phyloP scores from a whole-genome alignment of 495 filamentous ascomycete species.

The Neurospora sp. region DNA sequence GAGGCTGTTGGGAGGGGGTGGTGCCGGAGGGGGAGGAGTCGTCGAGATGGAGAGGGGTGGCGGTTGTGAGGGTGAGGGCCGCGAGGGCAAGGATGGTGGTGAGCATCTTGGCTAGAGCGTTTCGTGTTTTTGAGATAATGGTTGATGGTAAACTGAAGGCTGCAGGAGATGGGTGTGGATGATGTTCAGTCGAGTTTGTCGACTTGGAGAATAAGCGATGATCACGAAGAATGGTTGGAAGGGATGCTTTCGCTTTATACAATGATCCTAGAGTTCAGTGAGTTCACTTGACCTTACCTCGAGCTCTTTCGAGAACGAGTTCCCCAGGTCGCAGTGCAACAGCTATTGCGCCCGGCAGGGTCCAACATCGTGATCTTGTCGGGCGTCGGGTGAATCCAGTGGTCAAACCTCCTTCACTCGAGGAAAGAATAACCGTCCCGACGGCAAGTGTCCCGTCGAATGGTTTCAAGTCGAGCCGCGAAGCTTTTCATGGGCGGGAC shows the following conservation, averaged over 20 bases:
- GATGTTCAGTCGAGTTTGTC: too few species aligned
- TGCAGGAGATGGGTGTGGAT: too few species aligned
- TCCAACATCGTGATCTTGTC: background rate
- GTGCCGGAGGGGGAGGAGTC: background rate
- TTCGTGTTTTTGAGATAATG: background rate
- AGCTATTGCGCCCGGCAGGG: background rate
- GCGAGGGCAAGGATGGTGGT: background rate
- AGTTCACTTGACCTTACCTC: background rate
- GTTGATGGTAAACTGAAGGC: too few species aligned
- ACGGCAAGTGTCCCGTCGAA: background rate
- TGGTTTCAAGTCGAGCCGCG: background rate
- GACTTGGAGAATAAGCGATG: too few species aligned
- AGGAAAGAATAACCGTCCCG: background rate
- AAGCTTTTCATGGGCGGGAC: background rate
- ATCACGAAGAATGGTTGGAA: too few species aligned
- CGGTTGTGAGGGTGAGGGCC: background rate
- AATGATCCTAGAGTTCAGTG: too few species aligned
- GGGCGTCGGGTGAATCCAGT: background rate
- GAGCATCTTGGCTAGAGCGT: background rate
- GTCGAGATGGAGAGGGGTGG: background rate
- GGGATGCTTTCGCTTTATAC: too few species aligned
- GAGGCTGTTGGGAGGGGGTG: background rate
- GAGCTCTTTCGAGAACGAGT: background rate
- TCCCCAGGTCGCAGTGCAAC: background rate
- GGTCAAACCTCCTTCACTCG: background rate